Base-by-base conservation (phyloP, 768 basidiomycete species). In the Boletus rubropictus region DNA sequence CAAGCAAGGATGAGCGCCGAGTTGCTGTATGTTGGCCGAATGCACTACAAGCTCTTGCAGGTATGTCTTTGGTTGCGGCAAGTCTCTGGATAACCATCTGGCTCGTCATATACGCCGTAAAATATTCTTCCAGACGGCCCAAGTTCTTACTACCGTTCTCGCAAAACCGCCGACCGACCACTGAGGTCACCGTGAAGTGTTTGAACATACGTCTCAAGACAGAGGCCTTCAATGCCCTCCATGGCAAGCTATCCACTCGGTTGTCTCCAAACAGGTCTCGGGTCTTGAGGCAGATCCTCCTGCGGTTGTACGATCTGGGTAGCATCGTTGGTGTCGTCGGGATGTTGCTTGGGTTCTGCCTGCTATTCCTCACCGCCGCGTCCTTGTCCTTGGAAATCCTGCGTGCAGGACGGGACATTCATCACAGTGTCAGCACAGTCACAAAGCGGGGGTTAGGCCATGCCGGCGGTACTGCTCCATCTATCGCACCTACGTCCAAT, bases 301-400 rank as follows among this genome's bases (percentile, higher is more conserved):
- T 57, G 35, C 25, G 48, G 5, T 55, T 77, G 37, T 87, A 86
- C 61, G 70, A 78, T 52, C 22, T 74, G 0, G 84, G 84, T 6
- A 69, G 64, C 37, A 32, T 72, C 25, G 38, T 73, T 29, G 73
- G 73, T 3, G 54, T 72, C 3, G 36, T 77, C 7, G 81, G 83
- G 20, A 78, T 80, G 74, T 7, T 73, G 0, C 57, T 61, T 12
- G 72, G 68, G 0, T 47, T 81, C 14, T 54, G 54, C 24, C 39
- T 78, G 17, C 59, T 82, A 0, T 21, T 67, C 7, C 68, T 69
- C 61, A 72, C 73, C 3, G 48, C 34, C 11, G 48, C 37, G 8
- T 55, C 58, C 42, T 47, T 66, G 36, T 53, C 50, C 8, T 49
- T 36, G 17, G 57, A 58, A 18, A 36, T 58, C 35, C 25, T 60